Percentiles rank a stretch among this genome's conserved stretches.
Conservation (phyloP, 441 rosid species). For the Erysimum pusillum region DNA sequence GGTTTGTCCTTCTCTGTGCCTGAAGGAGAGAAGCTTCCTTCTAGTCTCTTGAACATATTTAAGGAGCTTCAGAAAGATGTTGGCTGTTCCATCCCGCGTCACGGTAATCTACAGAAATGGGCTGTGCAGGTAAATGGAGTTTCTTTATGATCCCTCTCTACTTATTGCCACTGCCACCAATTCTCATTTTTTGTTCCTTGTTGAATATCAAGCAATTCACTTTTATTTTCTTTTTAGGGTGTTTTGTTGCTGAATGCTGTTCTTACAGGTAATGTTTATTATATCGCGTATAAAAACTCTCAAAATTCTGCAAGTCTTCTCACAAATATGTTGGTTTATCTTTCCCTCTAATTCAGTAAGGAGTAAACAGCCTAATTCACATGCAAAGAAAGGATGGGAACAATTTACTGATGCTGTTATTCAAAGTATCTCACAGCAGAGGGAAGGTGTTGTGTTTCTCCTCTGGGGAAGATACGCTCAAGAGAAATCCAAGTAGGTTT, state of each 20-base stretch:
- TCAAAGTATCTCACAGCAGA: constrained; percentile 74
- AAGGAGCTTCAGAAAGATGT: constrained; percentile 87
- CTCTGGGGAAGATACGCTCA: constrained; percentile 97
- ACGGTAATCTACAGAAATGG: constrained; percentile 90
- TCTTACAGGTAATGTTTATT: constrained; percentile 72
- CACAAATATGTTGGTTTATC: constrained; percentile 8
- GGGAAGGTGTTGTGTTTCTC: constrained; percentile 91
- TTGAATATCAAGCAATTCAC: constrained; percentile 27
- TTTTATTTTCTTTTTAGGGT: constrained; percentile 59
- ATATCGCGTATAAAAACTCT: not conserved
- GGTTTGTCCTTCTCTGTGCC: constrained; percentile 96
- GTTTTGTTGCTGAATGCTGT: constrained; percentile 89
- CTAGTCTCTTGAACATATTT: constrained; percentile 85
- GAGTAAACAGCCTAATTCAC: constrained; percentile 90
- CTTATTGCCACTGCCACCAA: not conserved
- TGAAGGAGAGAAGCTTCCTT: constrained; percentile 76
- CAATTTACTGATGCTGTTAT: constrained; percentile 93
- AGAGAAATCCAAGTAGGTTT: constrained; percentile 78
- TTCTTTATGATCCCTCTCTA: constrained; percentile 26
- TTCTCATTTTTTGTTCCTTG: constrained; percentile 9
- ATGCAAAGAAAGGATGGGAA: constrained; percentile 99
- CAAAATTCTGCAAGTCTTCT: constrained; percentile 1
- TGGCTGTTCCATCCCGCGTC: constrained; percentile 88
- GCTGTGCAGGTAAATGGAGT: constrained; percentile 70
- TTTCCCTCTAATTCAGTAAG: constrained; percentile 60